Evolutionary conservation across 495 filamentous ascomycete species (phyloP).

Genomic region (Aspergillus avenaceus): DNA sequence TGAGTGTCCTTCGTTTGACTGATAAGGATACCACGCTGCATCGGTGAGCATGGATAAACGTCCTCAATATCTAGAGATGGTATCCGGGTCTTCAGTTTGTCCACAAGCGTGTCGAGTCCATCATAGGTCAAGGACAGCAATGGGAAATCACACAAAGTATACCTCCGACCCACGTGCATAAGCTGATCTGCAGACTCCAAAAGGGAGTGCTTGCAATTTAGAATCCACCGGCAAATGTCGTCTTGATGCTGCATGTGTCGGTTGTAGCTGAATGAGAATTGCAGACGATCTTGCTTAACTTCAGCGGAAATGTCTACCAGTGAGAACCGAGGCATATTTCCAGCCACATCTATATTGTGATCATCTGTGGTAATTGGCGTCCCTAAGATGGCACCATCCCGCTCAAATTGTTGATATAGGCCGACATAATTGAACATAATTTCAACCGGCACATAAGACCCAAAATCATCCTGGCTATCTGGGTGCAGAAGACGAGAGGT

Average conservation of each 20-base stretch:
- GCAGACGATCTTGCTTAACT: background rate
- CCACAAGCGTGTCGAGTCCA: conserved; percentile 14
- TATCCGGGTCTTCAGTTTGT: conserved; percentile 7
- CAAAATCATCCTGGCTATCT: conserved; percentile 32
- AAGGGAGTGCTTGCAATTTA: background rate
- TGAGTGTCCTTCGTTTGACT: conserved; percentile 37
- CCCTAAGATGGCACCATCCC: too few relatives aligned
- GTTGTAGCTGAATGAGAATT: background rate
- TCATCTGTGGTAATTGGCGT: background rate
- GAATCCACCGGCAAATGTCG: background rate
- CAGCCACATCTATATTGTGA: background rate
- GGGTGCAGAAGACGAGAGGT: conserved; percentile 47
- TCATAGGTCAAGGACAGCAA: background rate
- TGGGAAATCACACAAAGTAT: background rate
- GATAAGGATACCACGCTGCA: conserved; percentile 58
- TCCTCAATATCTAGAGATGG: conserved; percentile 33
- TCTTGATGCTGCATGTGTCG: background rate
- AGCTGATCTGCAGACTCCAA: background rate
- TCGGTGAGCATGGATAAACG: conserved; percentile 56
- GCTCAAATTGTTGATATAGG: conserved; percentile 54
- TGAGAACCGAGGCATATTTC: background rate
- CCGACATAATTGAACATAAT: conserved; percentile 69
- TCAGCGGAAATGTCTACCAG: background rate
- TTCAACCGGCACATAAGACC: conserved; percentile 57
- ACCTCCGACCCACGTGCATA: background rate